These are phyloP conservation scores for Prunus fruticosa DNA, from an alignment of 306 rosid species.

Conservation along the genomic window DNA sequence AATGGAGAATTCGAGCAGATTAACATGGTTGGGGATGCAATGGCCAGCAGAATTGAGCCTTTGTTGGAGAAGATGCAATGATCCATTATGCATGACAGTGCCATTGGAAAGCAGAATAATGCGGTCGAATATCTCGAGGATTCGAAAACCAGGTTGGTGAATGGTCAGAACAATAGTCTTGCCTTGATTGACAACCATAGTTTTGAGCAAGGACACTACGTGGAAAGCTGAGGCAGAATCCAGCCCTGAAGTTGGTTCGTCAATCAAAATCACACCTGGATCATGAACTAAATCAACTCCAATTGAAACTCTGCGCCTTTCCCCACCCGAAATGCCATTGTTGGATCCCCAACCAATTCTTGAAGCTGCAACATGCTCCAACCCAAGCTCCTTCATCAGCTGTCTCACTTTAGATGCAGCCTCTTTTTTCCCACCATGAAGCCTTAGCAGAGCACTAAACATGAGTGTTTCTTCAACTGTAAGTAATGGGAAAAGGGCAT, in stretches of 20 bases:
- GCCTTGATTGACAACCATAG: constrained; percentile 67
- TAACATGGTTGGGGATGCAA: constrained; percentile 69
- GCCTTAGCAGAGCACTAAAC: constrained; percentile 85
- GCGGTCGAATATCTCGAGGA: constrained; percentile 63
- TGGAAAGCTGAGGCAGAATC: constrained; percentile 95
- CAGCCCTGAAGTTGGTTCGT: constrained; percentile 96
- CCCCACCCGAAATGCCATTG: constrained; percentile 78
- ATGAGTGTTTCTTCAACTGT: constrained; percentile 86
- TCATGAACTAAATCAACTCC: constrained; percentile 94
- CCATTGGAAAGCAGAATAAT: constrained; percentile 74
- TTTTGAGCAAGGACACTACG: constrained; percentile 70
- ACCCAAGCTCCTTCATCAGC: constrained; percentile 78
- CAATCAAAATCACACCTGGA: constrained; percentile 81
- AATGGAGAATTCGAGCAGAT: constrained; percentile 76
- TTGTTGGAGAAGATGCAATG: constrained; percentile 65
- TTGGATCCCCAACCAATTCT: constrained; percentile 66
- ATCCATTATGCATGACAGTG: constrained; percentile 68
- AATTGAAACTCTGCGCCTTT: constrained; percentile 86
- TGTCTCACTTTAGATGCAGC: constrained; percentile 58
- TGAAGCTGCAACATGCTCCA: constrained; percentile 70
- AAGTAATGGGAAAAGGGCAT: constrained; percentile 77
- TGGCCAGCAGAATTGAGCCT: constrained; percentile 59
- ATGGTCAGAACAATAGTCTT: constrained; percentile 79
- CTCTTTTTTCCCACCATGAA: constrained; percentile 46
- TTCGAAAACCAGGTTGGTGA: constrained; percentile 94